Evolutionary conservation across 371 early-diverging fungal species (phyloP).

Genomic region (Zopfochytrium polystomum): DNA sequence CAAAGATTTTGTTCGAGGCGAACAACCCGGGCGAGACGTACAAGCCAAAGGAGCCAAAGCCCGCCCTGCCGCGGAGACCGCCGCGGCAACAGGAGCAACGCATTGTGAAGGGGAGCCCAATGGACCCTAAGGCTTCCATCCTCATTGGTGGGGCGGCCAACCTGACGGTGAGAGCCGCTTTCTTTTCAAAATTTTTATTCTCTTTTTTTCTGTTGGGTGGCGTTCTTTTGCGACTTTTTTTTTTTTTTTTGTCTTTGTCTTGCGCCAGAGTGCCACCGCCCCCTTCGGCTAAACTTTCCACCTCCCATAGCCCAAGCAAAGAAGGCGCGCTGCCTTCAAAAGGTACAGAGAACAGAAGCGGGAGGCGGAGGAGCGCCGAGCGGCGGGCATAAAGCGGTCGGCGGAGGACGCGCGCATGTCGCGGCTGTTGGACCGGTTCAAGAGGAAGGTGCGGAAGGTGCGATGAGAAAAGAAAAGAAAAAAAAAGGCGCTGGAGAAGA

Average conservation of each 20-base stretch:
- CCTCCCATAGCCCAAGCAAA: background rate
- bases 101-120: background rate
- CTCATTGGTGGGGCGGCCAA: constrained; percentile 83
- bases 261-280: no score
- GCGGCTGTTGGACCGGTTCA: constrained; percentile 54
- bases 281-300: no score
- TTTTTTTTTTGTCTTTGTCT: constrained; percentile 12
- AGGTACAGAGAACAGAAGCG: constrained; percentile 50
- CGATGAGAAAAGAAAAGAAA: background rate
- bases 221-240: background rate
- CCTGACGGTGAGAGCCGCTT: no score
- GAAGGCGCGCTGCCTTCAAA: constrained; percentile 44
- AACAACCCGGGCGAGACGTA: no score
- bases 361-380: constrained; percentile 38
- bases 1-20: background rate
- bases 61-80: no score
- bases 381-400: constrained; percentile 28
- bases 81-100: no score
- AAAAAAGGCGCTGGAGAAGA: no score
- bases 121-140: constrained; percentile 20
- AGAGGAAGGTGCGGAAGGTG: constrained; percentile 8
- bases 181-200: constrained; percentile 40
- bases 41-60: no score
- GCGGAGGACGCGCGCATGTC: constrained; percentile 37
- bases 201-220: background rate